These are phyloP conservation scores for Haemoproteus tartakovskyi DNA, from an alignment of 169 alveolate species.

Conservation along the genomic window DNA sequence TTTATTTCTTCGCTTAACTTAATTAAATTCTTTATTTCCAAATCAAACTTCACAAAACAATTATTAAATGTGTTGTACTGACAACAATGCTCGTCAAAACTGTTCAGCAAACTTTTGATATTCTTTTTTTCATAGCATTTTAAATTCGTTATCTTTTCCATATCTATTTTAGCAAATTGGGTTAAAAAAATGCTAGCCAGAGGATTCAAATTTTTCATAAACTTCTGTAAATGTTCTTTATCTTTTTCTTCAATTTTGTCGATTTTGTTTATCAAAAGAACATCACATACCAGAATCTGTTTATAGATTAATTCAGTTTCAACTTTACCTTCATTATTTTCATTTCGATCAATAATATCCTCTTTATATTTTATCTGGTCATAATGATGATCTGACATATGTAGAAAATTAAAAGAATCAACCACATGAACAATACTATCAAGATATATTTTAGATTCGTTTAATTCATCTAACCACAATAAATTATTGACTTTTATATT, in stretches of 20 bases:
- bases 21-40: constrained; percentile 6
- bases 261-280: constrained; percentile 41
- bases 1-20: constrained; percentile 18
- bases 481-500: constrained; percentile 47
- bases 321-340: neutral
- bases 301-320: constrained; percentile 13
- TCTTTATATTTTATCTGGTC: neutral
- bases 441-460: constrained; percentile 44
- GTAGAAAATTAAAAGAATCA: constrained; percentile 41
- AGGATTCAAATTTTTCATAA: constrained; percentile 36
- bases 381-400: neutral
- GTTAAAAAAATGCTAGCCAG: constrained; percentile 22
- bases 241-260: constrained; percentile 31
- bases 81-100: neutral
- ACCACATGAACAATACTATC: constrained; percentile 49
- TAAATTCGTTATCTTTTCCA: constrained; percentile 39
- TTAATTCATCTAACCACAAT: constrained; percentile 58
- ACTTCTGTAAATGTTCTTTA: constrained; percentile 19
- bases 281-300: constrained; percentile 50
- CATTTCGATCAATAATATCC: neutral
- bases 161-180: constrained; percentile 19
- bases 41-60: constrained; percentile 8
- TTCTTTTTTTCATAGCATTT: constrained; percentile 62
- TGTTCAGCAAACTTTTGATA: constrained; percentile 17
- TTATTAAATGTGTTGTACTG: constrained; percentile 45